phyloP scores from a whole-genome alignment of 2,329 filamentous ascomycete genomes.

The Trichoderma arundinaceum region DNA sequence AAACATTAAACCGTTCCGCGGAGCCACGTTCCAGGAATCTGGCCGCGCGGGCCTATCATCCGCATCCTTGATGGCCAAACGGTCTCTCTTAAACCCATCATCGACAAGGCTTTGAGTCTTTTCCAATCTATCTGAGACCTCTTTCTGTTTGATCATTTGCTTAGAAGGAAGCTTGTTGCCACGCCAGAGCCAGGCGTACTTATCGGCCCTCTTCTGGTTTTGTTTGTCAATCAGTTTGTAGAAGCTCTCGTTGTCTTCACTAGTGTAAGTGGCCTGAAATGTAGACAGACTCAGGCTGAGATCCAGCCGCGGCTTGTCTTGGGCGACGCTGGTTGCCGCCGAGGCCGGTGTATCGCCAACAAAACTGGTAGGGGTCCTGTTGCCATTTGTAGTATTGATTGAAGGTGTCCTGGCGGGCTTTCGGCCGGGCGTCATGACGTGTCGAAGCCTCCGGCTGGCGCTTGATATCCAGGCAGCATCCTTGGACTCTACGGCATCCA shows the following conservation, averaged over 20 bases:
- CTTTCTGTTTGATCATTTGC: constrained; percentile 72
- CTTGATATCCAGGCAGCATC: constrained; percentile 85
- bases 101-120: constrained; percentile 56
- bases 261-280: constrained; percentile 94
- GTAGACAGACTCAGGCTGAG: constrained; percentile 79
- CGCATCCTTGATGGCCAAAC: constrained; percentile 68
- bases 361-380: constrained; percentile 68
- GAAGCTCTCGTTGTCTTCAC: constrained; percentile 97
- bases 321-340: constrained; percentile 48
- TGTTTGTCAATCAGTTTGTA: constrained; percentile 90
- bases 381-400: constrained; percentile 40
- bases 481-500: constrained; percentile 86
- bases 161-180: constrained; percentile 87
- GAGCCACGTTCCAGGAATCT: constrained; percentile 74
- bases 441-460: constrained; percentile 71
- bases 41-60: constrained; percentile 77
- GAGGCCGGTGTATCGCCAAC: constrained; percentile 76
- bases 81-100: constrained; percentile 63
- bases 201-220: constrained; percentile 81
- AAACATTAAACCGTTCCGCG: constrained; percentile 91
- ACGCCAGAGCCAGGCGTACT: constrained; percentile 86
- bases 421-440: constrained; percentile 81
- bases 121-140: constrained; percentile 61
- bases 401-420: constrained; percentile 33
- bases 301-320: constrained; percentile 62